Evolutionary conservation across 805 yeast species (phyloP).

Genomic region (Kodamaea kaohsiungensis): DNA sequence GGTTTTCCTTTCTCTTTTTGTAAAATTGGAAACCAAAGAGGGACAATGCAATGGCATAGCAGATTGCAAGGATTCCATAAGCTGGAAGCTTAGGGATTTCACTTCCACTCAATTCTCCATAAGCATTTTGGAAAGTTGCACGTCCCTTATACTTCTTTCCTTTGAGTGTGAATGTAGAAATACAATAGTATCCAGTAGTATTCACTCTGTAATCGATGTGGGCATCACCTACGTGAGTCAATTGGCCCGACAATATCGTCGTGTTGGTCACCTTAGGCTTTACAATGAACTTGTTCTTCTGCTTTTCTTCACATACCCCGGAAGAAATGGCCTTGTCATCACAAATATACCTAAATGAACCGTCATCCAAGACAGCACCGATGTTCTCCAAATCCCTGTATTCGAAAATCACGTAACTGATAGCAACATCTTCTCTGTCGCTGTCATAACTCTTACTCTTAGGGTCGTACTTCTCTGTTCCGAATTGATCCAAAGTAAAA

Average conservation of each 20-base stretch:
- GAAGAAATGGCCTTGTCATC: conserved; percentile 64
- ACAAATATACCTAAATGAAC: conserved; percentile 64
- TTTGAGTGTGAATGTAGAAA: conserved; percentile 61
- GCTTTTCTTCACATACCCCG: conserved; percentile 50
- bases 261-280: conserved; percentile 46
- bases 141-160: conserved; percentile 55
- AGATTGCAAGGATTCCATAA: conserved; percentile 81
- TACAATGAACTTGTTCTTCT: conserved; percentile 66
- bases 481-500: conserved; percentile 29
- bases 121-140: conserved; percentile 89
- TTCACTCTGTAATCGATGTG: conserved; percentile 63
- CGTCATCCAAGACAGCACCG: conserved; percentile 54
- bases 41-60: conserved; percentile 80
- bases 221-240: conserved; percentile 59
- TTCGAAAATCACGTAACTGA: conserved; percentile 79
- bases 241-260: conserved; percentile 55
- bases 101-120: conserved; percentile 84
- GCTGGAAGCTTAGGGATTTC: conserved; percentile 90
- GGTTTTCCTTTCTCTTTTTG: conserved; percentile 72
- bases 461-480: conserved; percentile 28
- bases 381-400: conserved; percentile 71
- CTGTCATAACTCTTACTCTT: conserved; percentile 21
- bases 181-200: conserved; percentile 90
- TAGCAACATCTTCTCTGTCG: conserved; percentile 37
- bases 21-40: conserved; percentile 82